These are phyloP conservation scores for Echeveria elegans DNA, from an alignment of 164 flowering plant species.

Conservation along the genomic window DNA sequence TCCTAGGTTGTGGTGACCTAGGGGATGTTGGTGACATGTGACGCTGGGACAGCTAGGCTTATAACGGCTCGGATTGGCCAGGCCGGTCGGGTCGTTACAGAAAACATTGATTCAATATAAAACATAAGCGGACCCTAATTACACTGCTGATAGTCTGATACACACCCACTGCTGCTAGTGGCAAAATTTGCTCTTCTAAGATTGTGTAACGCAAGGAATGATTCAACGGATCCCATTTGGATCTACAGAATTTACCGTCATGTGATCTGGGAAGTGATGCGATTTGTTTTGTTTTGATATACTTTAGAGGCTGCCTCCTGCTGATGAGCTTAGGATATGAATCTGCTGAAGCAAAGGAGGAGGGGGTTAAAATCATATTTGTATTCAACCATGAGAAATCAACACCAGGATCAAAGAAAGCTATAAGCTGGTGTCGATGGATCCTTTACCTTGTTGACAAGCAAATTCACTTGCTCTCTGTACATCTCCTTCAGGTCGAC, in stretches of 20 bases:
- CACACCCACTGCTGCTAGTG: neutral
- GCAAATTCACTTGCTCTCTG: conserved; percentile 94
- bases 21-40: too few species aligned
- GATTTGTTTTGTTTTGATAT: neutral
- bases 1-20: too few species aligned
- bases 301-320: neutral
- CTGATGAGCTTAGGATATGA: conserved; percentile 1
- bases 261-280: neutral
- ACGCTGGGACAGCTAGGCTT: too few species aligned
- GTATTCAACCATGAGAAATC: neutral
- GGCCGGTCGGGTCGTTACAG: too few species aligned
- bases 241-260: neutral
- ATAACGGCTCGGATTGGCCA: too few species aligned
- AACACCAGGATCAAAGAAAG: neutral
- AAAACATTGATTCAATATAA: neutral
- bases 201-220: neutral
- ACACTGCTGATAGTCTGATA: neutral
- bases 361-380: too few species aligned
- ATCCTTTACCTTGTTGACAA: conserved; percentile 69
- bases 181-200: neutral
- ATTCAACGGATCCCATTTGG: neutral
- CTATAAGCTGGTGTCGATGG: neutral
- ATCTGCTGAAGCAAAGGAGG: neutral
- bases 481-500: conserved; percentile 96
- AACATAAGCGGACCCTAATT: neutral